Base-by-base conservation (phyloP, 345 rosid genomes). In the Toxicodendron radicans region DNA sequence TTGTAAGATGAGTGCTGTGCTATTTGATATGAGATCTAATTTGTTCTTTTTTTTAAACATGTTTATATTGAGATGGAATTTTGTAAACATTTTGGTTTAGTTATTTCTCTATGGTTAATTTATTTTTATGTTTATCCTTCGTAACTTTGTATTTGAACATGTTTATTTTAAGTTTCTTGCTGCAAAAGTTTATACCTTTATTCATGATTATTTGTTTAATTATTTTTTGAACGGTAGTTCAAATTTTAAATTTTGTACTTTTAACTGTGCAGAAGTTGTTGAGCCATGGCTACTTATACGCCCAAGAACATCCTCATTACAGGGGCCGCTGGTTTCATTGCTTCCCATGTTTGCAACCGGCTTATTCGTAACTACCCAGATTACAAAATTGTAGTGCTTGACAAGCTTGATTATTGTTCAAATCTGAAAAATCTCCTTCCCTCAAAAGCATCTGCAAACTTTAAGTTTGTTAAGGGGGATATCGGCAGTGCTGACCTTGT, bases 311-410 rank as follows among this genome's bases (percentile, higher is more conserved):
- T 89, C 73, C 89, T 89, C 66, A 85, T 89, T 4, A 89, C 93
- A 0, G 93, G 93, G 60, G 93, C 93, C 32, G 90, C 93, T 13
- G 93, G 93, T 53, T 89, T 89, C 75, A 89, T 89, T 59, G 93
- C 93, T 2, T 89, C 91, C 71, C 93, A 89, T 84, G 93, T 89
- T 24, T 83, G 88, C 79, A 89, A 89, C 68, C 82, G 93, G 43
- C 85, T 89, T 23, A 83, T 85, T 64, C 85, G 88, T 9, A 89
- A 81, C 82, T 87, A 87, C 32, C 84, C 86, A 0, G 88, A 82
- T 51, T 89, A 89, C 83, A 89, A 87, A 58, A 81, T 89, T 49
- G 87, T 89, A 32, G 92, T 89, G 59, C 87, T 89, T 14, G 92
- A 89, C 85, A 89, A 89, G 86, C 92, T 89, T 20, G 92, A 89